Base-by-base conservation (phyloP, 2,329 filamentous ascomycete genomes). In the Curvularia verruculosa region DNA sequence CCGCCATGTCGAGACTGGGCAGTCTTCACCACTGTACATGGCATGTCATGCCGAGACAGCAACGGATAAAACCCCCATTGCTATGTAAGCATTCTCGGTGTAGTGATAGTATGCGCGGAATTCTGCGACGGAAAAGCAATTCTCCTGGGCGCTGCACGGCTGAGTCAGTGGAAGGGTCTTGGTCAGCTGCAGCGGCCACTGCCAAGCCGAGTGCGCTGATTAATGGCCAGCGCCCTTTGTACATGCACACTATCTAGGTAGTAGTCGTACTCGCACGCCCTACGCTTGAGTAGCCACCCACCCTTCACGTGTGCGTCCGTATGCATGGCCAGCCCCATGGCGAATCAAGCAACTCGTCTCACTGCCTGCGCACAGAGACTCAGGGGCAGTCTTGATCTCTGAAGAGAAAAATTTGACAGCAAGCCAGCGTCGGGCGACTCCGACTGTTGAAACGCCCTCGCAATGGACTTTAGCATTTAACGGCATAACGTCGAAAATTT, bases 401-500 rank as follows among this genome's bases (percentile, higher is more conserved):
- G 26, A 29, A 15, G 48, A 43, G n/a, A 23, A 31, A 26, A 15
- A 41, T 37, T 7, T 52, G 47, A 55, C 58, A 47, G 36, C 43
- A 54, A 40, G 18, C 29, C 49, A 57, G 23, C 45, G 21, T 64
- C 61, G 59, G 66, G 54, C 19, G 48, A 10, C 51, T 29, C 63
- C 58, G 61, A 64, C 56, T 50, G 51, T 37, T 44, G 54, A 48
- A 53, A 56, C 37, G 47, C 40, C 24, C 48, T 41, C 41, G 58
- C 64, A 45, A 60, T 63, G 56, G 59, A 61, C 56, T 56, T 62
- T 64, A 64, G 55, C 61, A 69, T 52, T 61, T 62, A 63, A 62
- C 41, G 61, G 61, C 50, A 63, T 69, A 67, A 50, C 50, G 54
- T 56, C 44, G 52, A 67, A 68, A 66, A 63, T 63, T 67, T 67